A percentile compares a stretch with the other conserved stretches of the same genome.
Evolutionary conservation across 805 yeast species (phyloP).

Genomic region (Yarrowia yakushimensis): DNA sequence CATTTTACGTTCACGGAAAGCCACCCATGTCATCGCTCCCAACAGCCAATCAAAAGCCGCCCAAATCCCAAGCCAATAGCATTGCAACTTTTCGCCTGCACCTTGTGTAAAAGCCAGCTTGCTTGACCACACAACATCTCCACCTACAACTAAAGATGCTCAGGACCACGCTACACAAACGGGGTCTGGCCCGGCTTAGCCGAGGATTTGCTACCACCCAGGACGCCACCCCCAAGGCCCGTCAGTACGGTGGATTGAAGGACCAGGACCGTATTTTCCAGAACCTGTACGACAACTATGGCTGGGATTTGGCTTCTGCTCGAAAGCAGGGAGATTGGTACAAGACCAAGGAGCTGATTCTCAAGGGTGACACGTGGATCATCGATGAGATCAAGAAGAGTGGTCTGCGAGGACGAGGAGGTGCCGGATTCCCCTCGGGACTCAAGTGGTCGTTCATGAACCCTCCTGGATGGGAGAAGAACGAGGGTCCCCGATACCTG

Average conservation of each 20-base stretch:
- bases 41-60: slow-evolving; percentile 1
- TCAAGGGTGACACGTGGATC: slow-evolving; percentile 86
- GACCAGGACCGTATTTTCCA: slow-evolving; percentile 87
- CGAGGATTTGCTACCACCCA: slow-evolving; percentile 26
- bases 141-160: neutral
- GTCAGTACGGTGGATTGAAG: slow-evolving; percentile 67
- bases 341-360: slow-evolving; percentile 79
- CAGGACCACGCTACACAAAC: slow-evolving; percentile 24
- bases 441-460: slow-evolving; percentile 92
- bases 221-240: slow-evolving; percentile 27
- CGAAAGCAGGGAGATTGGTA: slow-evolving; percentile 86
- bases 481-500: slow-evolving; percentile 80
- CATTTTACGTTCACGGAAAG: too few species aligned
- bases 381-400: slow-evolving; percentile 81
- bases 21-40: too few species aligned
- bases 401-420: slow-evolving; percentile 88
- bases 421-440: slow-evolving; percentile 92
- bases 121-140: slow-evolving; percentile 10
- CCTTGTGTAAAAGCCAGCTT: neutral
- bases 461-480: slow-evolving; percentile 94
- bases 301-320: slow-evolving; percentile 69
- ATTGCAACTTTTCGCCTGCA: slow-evolving; percentile 16
- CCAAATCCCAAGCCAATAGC: slow-evolving; percentile 22
- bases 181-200: slow-evolving; percentile 18
- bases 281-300: slow-evolving; percentile 72